A percentile compares a stretch with the other conserved stretches of the same genome.
Evolutionary conservation across 129 eudicot genomes (phyloP).

Genomic region (Flaveria brownii): DNA sequence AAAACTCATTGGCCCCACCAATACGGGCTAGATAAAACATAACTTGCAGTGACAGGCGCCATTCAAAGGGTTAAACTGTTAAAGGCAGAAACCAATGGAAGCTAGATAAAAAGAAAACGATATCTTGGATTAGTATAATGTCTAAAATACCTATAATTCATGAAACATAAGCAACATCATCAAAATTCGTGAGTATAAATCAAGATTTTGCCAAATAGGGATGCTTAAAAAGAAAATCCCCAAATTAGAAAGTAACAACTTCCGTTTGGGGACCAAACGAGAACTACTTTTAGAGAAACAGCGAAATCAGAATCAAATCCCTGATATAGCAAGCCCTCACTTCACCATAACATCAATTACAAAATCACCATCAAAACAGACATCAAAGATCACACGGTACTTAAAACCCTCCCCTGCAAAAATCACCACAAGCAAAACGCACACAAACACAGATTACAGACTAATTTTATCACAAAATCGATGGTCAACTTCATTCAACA

Average conservation of each 20-base stretch:
- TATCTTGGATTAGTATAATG: neutral
- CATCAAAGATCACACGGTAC: slow-evolving; percentile 9
- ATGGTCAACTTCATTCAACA: slow-evolving; percentile 14
- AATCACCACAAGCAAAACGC: slow-evolving; percentile 3
- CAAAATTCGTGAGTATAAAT: neutral
- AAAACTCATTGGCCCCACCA: too few relatives aligned
- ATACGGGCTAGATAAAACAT: too few relatives aligned
- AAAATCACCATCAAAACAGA: slow-evolving; percentile 18
- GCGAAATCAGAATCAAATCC: slow-evolving; percentile 24
- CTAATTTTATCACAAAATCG: neutral
- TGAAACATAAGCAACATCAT: slow-evolving; percentile 10
- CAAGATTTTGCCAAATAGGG: neutral
- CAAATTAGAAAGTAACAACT: slow-evolving; percentile 4
- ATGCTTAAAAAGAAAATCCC: slow-evolving; percentile 1
- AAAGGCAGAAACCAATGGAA: neutral
- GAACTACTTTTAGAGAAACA: slow-evolving; percentile 25
- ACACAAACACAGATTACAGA: neutral
- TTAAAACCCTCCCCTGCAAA: neutral
- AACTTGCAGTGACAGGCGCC: too few relatives aligned
- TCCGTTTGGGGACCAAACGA: slow-evolving; percentile 19
- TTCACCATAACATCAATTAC: slow-evolving; percentile 21
- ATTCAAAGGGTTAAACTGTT: too few relatives aligned
- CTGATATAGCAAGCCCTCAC: slow-evolving; percentile 5
- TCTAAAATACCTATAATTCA: slow-evolving; percentile 3
- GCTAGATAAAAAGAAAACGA: too few relatives aligned